These are phyloP conservation scores for Didymella arachidicola DNA, from an alignment of 2,329 filamentous ascomycete species.

Conservation along the genomic window DNA sequence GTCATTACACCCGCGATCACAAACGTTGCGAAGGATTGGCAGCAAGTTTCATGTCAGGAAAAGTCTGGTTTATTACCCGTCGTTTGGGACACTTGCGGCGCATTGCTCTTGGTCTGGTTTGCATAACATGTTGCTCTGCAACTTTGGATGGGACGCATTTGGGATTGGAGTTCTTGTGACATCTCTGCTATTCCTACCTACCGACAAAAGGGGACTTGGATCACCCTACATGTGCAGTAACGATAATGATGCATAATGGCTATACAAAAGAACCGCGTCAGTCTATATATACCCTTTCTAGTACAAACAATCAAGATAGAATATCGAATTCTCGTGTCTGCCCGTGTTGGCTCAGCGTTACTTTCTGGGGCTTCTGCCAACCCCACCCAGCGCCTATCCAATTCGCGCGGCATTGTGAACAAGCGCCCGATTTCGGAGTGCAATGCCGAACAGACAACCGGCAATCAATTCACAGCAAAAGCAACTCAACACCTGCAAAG, in stretches of 20 bases:
- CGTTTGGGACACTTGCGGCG: slow-evolving; percentile 11
- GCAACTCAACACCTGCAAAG: background rate
- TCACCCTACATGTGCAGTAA: slow-evolving; percentile 24
- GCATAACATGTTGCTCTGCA: slow-evolving; percentile 23
- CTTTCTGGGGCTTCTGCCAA: background rate
- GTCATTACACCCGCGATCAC: slow-evolving; percentile 5
- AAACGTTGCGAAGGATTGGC: slow-evolving; percentile 6
- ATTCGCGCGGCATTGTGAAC: background rate
- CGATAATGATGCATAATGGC: slow-evolving; percentile 33
- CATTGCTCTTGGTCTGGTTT: slow-evolving; percentile 17
- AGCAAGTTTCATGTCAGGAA: slow-evolving; percentile 20
- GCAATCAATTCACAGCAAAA: background rate
- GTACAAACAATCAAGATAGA: slow-evolving; percentile 17
- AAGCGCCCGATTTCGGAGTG: slow-evolving; percentile 9
- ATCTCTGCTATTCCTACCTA: slow-evolving; percentile 13
- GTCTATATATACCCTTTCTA: slow-evolving; percentile 20
- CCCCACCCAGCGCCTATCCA: slow-evolving; percentile 1
- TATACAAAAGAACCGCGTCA: slow-evolving; percentile 25
- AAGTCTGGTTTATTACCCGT: slow-evolving; percentile 8
- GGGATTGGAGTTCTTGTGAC: slow-evolving; percentile 24
- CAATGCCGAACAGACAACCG: slow-evolving; percentile 9
- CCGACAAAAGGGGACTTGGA: slow-evolving; percentile 17
- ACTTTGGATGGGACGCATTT: slow-evolving; percentile 25
- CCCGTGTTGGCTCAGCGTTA: background rate
- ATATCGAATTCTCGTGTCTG: slow-evolving; percentile 5